Conservation (phyloP, 2,329 filamentous ascomycete genomes). For the Ophiocordyceps unilateralis region DNA sequence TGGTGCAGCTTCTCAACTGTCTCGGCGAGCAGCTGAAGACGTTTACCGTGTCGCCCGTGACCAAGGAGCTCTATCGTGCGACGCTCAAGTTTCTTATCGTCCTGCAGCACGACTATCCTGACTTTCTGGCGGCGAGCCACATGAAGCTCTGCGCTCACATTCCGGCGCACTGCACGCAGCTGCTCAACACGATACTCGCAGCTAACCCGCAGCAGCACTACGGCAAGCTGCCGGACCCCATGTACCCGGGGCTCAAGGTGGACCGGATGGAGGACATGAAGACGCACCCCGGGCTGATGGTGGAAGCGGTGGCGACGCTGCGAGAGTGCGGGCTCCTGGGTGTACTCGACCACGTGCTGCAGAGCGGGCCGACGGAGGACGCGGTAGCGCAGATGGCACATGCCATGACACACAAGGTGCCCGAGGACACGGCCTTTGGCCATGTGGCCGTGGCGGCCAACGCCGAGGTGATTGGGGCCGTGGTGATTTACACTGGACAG, state of each 20-base stretch:
- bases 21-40: constrained; percentile 67
- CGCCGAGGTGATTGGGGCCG: constrained; percentile 54
- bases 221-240: constrained; percentile 42
- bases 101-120: constrained; percentile 84
- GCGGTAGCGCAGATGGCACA: constrained; percentile 61
- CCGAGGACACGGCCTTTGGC: constrained; percentile 45
- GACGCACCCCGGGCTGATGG: constrained; percentile 46
- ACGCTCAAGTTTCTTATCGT: constrained; percentile 68
- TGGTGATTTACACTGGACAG: constrained; percentile 69
- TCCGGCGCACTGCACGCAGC: constrained; percentile 67
- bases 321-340: constrained; percentile 37
- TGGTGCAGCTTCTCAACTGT: constrained; percentile 55
- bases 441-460: constrained; percentile 53
- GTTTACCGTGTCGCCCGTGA: constrained; percentile 46
- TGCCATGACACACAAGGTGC: constrained; percentile 44
- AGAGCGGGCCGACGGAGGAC: constrained; percentile 49
- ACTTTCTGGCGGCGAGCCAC: constrained; percentile 81
- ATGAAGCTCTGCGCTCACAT: constrained; percentile 66
- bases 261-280: constrained; percentile 62
- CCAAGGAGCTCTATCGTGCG: constrained; percentile 72
- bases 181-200: constrained; percentile 75
- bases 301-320: constrained; percentile 41
- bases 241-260: constrained; percentile 46
- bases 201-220: constrained; percentile 56
- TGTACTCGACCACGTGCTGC: constrained; percentile 40